Evolutionary conservation across 352 stramenopile species (phyloP).

Genomic region (Phytophthora sojae): DNA sequence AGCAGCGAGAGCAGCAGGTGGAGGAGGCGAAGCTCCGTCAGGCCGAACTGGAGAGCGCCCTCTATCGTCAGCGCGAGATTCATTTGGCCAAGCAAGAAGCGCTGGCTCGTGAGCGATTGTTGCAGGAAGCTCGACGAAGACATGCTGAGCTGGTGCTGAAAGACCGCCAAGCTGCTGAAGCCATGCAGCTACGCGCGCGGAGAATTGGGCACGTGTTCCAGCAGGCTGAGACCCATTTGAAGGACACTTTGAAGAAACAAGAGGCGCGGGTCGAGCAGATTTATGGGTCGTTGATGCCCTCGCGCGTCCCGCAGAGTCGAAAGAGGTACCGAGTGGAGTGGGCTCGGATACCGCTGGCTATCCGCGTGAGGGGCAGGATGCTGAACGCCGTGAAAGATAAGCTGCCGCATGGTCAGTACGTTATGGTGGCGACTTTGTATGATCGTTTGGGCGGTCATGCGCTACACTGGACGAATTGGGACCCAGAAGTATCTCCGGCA

Average conservation of each 20-base stretch:
- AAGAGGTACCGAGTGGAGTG: slow-evolving; percentile 79
- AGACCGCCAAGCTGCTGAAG: slow-evolving; percentile 56
- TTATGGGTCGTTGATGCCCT: slow-evolving; percentile 63
- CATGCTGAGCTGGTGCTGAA: slow-evolving; percentile 51
- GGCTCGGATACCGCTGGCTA: slow-evolving; percentile 72
- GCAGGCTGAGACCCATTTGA: slow-evolving; percentile 71
- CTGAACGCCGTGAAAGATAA: slow-evolving; percentile 88
- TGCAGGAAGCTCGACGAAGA: slow-evolving; percentile 48
- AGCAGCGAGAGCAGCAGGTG: slow-evolving; percentile 67
- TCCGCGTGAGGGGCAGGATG: slow-evolving; percentile 71
- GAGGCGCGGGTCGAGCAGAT: slow-evolving; percentile 67
- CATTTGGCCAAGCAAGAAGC: slow-evolving; percentile 57
- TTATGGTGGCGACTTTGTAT: slow-evolving; percentile 86
- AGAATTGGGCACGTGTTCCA: slow-evolving; percentile 76
- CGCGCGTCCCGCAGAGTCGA: slow-evolving; percentile 44
- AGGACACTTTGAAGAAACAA: slow-evolving; percentile 60
- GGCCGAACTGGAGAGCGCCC: slow-evolving; percentile 55
- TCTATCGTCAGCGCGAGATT: slow-evolving; percentile 59
- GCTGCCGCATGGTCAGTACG: slow-evolving; percentile 78
- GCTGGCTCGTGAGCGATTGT: slow-evolving; percentile 39
- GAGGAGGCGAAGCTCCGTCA: slow-evolving; percentile 61
- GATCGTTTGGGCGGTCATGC: slow-evolving; percentile 84
- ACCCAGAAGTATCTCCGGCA: slow-evolving; percentile 42
- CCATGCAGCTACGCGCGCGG: slow-evolving; percentile 52
- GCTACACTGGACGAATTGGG: slow-evolving; percentile 79